Evolutionary conservation across 371 early-diverging fungal species (phyloP).

Genomic region (Mucor plumbeus): DNA sequence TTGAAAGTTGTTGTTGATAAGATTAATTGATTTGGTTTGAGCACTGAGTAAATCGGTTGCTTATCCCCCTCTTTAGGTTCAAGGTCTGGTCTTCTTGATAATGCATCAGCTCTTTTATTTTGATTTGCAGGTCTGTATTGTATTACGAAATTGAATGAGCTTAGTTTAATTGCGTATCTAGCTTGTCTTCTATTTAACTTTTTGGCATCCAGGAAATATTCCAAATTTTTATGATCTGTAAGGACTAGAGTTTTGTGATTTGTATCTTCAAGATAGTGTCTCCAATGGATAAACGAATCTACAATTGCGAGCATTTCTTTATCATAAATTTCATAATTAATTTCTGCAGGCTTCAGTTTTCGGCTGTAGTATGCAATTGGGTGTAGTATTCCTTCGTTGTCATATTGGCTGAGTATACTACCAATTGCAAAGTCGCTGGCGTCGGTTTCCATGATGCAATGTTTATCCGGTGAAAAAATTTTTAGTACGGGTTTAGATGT

Average conservation of each 20-base stretch:
- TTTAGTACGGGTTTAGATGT: slow-evolving; percentile 31
- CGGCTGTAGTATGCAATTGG: slow-evolving; percentile 50
- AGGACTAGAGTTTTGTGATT: slow-evolving; percentile 33
- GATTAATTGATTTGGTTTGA: neutral
- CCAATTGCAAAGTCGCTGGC: slow-evolving; percentile 54
- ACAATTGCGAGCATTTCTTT: slow-evolving; percentile 49
- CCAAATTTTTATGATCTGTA: slow-evolving; percentile 58
- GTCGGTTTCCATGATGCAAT: slow-evolving; percentile 52
- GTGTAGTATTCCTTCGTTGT: slow-evolving; percentile 23
- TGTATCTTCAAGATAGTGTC: slow-evolving; percentile 46
- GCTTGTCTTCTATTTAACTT: slow-evolving; percentile 42
- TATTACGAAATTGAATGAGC: slow-evolving; percentile 40
- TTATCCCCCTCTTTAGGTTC: slow-evolving; percentile 3
- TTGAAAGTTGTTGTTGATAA: neutral
- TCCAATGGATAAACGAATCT: slow-evolving; percentile 45
- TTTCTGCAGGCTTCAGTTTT: slow-evolving; percentile 36
- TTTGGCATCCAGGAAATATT: slow-evolving; percentile 37
- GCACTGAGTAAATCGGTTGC: neutral
- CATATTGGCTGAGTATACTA: slow-evolving; percentile 47
- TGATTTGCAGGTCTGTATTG: slow-evolving; percentile 42
- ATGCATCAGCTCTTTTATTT: slow-evolving; percentile 50
- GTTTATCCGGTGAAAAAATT: slow-evolving; percentile 33
- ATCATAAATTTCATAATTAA: slow-evolving; percentile 45
- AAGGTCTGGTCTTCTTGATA: slow-evolving; percentile 34
- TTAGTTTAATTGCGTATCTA: slow-evolving; percentile 38